Percentiles rank a stretch among this genome's conserved stretches.
phyloP scores from a whole-genome alignment of 768 basidiomycete species.

The Pulveroboletus frians region DNA sequence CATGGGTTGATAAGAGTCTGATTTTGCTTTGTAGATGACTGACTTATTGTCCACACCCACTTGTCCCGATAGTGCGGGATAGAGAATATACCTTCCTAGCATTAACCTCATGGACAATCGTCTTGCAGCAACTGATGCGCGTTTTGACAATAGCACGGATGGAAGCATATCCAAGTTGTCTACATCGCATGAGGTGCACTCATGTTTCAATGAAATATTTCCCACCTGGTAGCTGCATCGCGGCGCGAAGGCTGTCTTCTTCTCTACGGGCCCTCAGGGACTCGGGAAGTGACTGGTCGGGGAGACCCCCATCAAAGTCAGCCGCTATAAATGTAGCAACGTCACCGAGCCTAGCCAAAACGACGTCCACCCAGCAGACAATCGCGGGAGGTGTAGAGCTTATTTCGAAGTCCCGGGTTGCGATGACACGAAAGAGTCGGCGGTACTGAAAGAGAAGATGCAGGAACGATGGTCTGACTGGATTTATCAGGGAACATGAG shows the following conservation, averaged over 20 bases:
- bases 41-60: conserved; percentile 15
- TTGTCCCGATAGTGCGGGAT: conserved; percentile 30
- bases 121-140: conserved; percentile 55
- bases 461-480: conserved; percentile 32
- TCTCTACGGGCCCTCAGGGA: conserved; percentile 39
- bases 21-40: conserved; percentile 6
- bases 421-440: conserved; percentile 42
- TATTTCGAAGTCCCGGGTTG: conserved; percentile 28
- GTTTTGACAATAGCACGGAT: conserved; percentile 41
- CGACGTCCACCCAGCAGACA: conserved; percentile 63
- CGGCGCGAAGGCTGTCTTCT: conserved; percentile 51
- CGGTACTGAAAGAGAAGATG: conserved; percentile 49
- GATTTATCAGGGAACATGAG: conserved; percentile 6
- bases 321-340: conserved; percentile 29
- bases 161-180: conserved; percentile 52
- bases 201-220: neutral
- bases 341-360: conserved; percentile 51
- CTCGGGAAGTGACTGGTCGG: conserved; percentile 17
- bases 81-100: conserved; percentile 53
- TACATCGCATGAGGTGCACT: conserved; percentile 24
- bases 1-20: neutral
- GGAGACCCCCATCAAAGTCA: conserved; percentile 13
- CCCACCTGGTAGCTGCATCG: conserved; percentile 64
- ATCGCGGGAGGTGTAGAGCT: conserved; percentile 28
- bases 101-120: conserved; percentile 53